Evolutionary conservation across 2,329 filamentous ascomycete species (phyloP).

Genomic region (Colletotrichum tropicale): DNA sequence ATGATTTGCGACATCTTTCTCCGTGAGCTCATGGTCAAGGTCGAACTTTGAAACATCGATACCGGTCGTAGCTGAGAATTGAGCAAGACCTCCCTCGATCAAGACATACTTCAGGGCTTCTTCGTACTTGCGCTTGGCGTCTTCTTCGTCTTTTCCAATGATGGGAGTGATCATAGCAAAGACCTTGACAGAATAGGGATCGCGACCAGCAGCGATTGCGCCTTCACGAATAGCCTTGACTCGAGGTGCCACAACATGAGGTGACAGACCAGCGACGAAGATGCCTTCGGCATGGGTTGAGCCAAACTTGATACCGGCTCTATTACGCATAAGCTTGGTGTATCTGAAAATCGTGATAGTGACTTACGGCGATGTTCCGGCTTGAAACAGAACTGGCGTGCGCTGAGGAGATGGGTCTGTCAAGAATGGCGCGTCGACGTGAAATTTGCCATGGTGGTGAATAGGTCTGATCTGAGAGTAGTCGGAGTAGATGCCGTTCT

Average conservation of each 20-base stretch:
- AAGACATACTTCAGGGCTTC: constrained; percentile 57
- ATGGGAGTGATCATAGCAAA: constrained; percentile 56
- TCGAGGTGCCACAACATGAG: constrained; percentile 51
- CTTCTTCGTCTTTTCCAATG: constrained; percentile 52
- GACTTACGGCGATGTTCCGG: constrained; percentile 52
- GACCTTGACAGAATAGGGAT: constrained; percentile 62
- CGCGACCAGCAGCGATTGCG: constrained; percentile 54
- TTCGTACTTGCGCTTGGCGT: constrained; percentile 55
- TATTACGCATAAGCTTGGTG: background rate
- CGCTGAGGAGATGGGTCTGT: constrained; percentile 58
- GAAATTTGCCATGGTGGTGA: constrained; percentile 3
- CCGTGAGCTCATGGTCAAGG: constrained; percentile 61
- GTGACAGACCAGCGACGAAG: constrained; percentile 60
- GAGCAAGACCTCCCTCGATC: constrained; percentile 56
- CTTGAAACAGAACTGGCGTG: constrained; percentile 63
- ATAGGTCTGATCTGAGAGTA: background rate
- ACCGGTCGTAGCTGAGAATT: constrained; percentile 63
- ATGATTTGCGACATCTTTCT: constrained; percentile 54
- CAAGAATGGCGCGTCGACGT: constrained; percentile 5
- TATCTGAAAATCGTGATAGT: too few species aligned
- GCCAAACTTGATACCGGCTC: constrained; percentile 60
- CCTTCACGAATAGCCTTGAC: constrained; percentile 57
- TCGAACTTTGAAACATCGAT: constrained; percentile 64
- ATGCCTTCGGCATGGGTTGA: constrained; percentile 64
- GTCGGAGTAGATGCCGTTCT: background rate